Evolutionary conservation across 2,329 filamentous ascomycete species (phyloP).

Genomic region (Fusarium napiforme): DNA sequence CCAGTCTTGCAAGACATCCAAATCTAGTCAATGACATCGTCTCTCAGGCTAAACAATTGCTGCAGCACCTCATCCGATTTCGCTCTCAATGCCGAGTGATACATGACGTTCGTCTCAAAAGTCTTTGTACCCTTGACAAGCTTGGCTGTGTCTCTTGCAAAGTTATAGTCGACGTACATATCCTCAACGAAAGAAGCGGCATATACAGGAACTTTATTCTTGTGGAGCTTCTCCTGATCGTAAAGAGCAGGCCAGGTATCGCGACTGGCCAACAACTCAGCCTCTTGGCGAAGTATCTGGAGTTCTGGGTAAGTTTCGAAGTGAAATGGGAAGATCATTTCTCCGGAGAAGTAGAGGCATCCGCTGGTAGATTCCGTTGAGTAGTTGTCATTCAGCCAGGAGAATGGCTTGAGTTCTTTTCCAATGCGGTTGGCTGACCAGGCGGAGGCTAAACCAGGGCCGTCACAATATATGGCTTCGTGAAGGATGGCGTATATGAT

Average conservation of each 20-base stretch:
- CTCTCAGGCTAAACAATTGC: conserved; percentile 80
- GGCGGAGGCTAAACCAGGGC: conserved; percentile 68
- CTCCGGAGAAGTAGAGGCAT: conserved; percentile 84
- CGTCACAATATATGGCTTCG: conserved; percentile 86
- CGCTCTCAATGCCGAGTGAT: conserved; percentile 83
- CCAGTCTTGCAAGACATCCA: neutral
- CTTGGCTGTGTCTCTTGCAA: conserved; percentile 77
- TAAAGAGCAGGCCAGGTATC: conserved; percentile 82
- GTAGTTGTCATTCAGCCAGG: conserved; percentile 59
- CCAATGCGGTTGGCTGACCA: conserved; percentile 81
- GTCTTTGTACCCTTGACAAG: conserved; percentile 82
- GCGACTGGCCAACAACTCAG: conserved; percentile 74
- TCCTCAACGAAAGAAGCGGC: conserved; percentile 86
- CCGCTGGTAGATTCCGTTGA: conserved; percentile 47
- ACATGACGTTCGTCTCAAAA: conserved; percentile 86
- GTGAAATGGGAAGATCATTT: conserved; percentile 91
- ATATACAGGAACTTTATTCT: conserved; percentile 87
- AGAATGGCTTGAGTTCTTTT: conserved; percentile 57
- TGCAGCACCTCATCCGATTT: conserved; percentile 81
- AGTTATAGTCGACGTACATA: conserved; percentile 88
- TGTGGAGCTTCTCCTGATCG: conserved; percentile 75
- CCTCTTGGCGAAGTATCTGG: conserved; percentile 72
- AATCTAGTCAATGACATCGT: conserved; percentile 69
- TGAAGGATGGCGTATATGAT: conserved; percentile 89
- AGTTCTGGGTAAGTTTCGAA: conserved; percentile 85